Percentiles rank a stretch among this genome's conserved stretches.
phyloP scores from a whole-genome alignment of 352 stramenopile species.

The Thraustochytrium sp. region DNA sequence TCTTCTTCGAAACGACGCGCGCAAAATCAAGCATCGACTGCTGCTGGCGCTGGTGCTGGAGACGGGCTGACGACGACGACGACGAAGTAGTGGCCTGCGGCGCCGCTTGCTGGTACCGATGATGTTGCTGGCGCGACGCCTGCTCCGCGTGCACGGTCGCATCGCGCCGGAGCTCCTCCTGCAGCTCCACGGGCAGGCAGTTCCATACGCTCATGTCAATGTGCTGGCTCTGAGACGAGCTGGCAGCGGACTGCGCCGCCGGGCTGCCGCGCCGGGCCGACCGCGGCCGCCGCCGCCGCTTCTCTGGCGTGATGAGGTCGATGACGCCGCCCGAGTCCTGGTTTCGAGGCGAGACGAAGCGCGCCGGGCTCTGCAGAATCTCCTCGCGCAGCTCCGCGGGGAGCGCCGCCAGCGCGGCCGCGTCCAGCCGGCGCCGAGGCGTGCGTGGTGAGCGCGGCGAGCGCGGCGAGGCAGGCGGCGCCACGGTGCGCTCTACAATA shows the following conservation, averaged over 20 bases:
- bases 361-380: neutral
- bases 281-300: neutral
- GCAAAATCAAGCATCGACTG: conserved; percentile 7
- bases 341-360: neutral
- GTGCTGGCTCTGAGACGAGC: too few relatives aligned
- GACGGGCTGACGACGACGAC: too few relatives aligned
- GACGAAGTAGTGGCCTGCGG: too few relatives aligned
- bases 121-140: too few relatives aligned
- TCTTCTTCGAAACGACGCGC: neutral
- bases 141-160: neutral
- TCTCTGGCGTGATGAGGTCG: neutral
- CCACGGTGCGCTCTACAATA: too few relatives aligned
- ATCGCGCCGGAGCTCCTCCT: neutral
- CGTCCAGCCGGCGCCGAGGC: neutral
- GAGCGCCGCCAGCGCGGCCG: neutral
- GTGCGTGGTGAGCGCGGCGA: too few relatives aligned
- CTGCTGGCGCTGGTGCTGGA: neutral
- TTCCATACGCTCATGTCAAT: conserved; percentile 28
- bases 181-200: neutral
- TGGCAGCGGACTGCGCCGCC: too few relatives aligned
- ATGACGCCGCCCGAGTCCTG: neutral
- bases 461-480: too few relatives aligned
- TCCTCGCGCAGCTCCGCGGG: neutral
- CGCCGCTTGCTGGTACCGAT: too few relatives aligned
- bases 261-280: too few relatives aligned